Conservation (phyloP, 2,329 filamentous ascomycete genomes). For the Aspergillus pseudoglaucus region DNA sequence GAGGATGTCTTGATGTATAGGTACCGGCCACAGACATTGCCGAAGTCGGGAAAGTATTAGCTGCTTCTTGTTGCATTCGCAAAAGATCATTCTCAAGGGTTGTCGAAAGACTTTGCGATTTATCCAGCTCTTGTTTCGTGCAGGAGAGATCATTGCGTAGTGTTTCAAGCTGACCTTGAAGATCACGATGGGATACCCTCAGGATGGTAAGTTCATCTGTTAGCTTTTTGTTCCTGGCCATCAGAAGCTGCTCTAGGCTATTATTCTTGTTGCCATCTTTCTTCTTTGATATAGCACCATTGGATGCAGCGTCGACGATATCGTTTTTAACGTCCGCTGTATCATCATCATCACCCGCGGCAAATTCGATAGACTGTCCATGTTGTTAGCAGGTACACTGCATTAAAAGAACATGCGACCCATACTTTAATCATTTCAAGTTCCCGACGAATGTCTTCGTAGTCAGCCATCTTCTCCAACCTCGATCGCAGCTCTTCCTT, state of each 20-base stretch:
- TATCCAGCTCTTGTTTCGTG: conserved; percentile 80
- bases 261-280: conserved; percentile 54
- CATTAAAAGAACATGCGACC: background rate
- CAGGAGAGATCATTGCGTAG: conserved; percentile 77
- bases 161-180: conserved; percentile 70
- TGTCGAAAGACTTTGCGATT: conserved; percentile 73
- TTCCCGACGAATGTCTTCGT: conserved; percentile 93
- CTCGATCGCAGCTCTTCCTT: conserved; percentile 73
- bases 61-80: conserved; percentile 75
- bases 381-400: conserved; percentile 5
- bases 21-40: conserved; percentile 91
- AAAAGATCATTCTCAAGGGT: conserved; percentile 90
- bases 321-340: conserved; percentile 39
- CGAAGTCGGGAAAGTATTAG: conserved; percentile 73
- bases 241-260: conserved; percentile 79
- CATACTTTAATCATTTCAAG: conserved; percentile 79
- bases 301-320: conserved; percentile 24
- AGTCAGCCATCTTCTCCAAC: conserved; percentile 84
- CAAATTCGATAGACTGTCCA: conserved; percentile 79
- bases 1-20: conserved; percentile 72
- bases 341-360: conserved; percentile 72
- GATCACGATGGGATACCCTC: conserved; percentile 86
- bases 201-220: conserved; percentile 88
- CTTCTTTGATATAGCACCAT: conserved; percentile 48
- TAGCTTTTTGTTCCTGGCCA: conserved; percentile 94